Conservation (phyloP, 768 basidiomycete genomes). For the Leccinum disarticulatum region DNA sequence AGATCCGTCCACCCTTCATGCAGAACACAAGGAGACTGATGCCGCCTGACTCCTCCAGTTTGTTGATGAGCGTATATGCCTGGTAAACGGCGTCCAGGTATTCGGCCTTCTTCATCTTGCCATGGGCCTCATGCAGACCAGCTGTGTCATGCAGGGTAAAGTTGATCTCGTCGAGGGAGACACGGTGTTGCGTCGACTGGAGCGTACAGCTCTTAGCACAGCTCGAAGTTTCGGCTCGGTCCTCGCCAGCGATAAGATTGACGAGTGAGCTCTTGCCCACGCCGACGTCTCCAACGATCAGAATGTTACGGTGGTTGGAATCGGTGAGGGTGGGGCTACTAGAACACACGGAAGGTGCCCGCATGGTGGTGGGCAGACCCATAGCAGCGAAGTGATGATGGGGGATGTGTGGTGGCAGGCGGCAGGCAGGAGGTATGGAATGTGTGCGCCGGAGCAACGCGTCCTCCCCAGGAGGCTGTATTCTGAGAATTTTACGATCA, state of each 20-base stretch:
- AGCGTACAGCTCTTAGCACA: constrained; percentile 39
- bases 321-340: constrained; percentile 14
- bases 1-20: constrained; percentile 30
- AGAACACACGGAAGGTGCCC: constrained; percentile 13
- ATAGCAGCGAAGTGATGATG: not conserved
- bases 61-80: constrained; percentile 36
- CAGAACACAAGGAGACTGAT: constrained; percentile 32
- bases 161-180: constrained; percentile 18
- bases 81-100: constrained; percentile 29
- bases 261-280: constrained; percentile 42
- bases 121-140: constrained; percentile 29
- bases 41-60: constrained; percentile 25
- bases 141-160: constrained; percentile 28
- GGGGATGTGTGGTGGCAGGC: not conserved
- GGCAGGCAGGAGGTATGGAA: not conserved
- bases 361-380: constrained; percentile 9
- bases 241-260: constrained; percentile 36
- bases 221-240: constrained; percentile 30
- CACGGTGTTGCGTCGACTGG: constrained; percentile 21
- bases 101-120: constrained; percentile 21
- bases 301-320: constrained; percentile 19
- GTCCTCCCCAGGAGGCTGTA: constrained; percentile 3
- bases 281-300: constrained; percentile 31
- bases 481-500: not conserved
- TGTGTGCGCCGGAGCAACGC: not conserved